Conservation (phyloP, 139 green algal genomes). For the Nannochloris sp. region DNA sequence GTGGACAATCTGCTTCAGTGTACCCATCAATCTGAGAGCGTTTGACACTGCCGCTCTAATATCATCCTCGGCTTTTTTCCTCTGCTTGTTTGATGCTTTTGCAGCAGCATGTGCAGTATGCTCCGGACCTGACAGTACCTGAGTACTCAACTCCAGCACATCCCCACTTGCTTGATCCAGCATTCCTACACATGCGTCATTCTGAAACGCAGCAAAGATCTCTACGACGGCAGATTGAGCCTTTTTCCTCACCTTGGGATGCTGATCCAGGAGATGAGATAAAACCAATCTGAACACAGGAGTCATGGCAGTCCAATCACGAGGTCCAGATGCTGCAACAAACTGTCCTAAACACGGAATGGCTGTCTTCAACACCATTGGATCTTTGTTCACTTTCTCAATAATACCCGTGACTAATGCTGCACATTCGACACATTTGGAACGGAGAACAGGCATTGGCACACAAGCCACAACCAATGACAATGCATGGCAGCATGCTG, state of each 20-base stretch:
- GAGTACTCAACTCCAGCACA: constrained; percentile 33
- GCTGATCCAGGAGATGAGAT: constrained; percentile 34
- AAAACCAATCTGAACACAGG: constrained; percentile 30
- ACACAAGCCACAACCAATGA: constrained; percentile 39
- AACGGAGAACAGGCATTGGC: constrained; percentile 44
- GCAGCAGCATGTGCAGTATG: constrained; percentile 57
- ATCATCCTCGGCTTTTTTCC: constrained; percentile 53
- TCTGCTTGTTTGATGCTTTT: constrained; percentile 59
- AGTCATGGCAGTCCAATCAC: constrained; percentile 28
- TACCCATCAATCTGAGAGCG: constrained; percentile 67
- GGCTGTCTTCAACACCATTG: constrained; percentile 34
- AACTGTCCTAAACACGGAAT: constrained; percentile 46
- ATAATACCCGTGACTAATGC: constrained; percentile 35
- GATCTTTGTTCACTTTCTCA: constrained; percentile 40
- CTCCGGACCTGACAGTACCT: constrained; percentile 54
- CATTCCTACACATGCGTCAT: not conserved
- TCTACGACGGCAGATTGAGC: constrained; percentile 41
- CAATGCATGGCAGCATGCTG: constrained; percentile 59
- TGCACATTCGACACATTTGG: constrained; percentile 36
- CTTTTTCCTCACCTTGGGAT: constrained; percentile 66
- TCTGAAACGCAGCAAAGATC: constrained; percentile 53
- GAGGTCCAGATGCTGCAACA: constrained; percentile 42
- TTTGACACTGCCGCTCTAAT: constrained; percentile 59
- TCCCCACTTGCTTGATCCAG: constrained; percentile 36
- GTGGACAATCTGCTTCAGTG: constrained; percentile 44